phyloP scores from a whole-genome alignment of 768 basidiomycete genomes.

The Trametes coccinea region DNA sequence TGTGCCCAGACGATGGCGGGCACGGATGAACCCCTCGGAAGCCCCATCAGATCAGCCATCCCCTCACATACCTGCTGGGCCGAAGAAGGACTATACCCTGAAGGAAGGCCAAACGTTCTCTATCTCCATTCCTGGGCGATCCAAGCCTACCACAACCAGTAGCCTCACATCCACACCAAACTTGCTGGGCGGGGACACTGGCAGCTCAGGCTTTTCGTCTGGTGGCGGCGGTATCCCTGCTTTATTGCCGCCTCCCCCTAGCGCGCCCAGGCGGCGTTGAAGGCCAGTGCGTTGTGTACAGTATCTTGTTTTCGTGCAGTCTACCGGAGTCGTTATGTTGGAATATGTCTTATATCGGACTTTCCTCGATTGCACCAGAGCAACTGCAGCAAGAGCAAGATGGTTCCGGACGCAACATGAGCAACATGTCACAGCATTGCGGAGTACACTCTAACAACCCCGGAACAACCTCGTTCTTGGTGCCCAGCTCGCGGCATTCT shows the following conservation, averaged over 20 bases:
- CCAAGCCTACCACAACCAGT: constrained; percentile 37
- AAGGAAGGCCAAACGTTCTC: constrained; percentile 96
- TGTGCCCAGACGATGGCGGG: constrained; percentile 56
- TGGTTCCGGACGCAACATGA: not conserved
- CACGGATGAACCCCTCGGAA: constrained; percentile 55
- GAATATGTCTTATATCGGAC: not conserved
- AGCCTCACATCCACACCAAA: constrained; percentile 37
- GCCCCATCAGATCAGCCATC: constrained; percentile 49
- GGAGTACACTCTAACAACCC: not conserved
- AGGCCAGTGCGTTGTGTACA: constrained; percentile 4
- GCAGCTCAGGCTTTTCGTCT: constrained; percentile 14
- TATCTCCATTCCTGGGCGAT: constrained; percentile 85
- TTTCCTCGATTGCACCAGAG: not conserved
- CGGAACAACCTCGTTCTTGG: constrained; percentile 17
- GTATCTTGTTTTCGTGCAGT: not conserved
- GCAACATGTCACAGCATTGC: not conserved
- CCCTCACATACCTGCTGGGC: constrained; percentile 72
- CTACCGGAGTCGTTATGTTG: not conserved
- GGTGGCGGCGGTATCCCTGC: constrained; percentile 51
- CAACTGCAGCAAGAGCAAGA: not conserved
- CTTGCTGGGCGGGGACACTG: constrained; percentile 27
- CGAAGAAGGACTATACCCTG: constrained; percentile 91
- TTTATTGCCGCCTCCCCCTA: constrained; percentile 83
- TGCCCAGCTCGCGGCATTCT: not conserved
- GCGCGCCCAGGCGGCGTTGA: constrained; percentile 51